A percentile compares a stretch with the other conserved stretches of the same genome.
phyloP scores from a whole-genome alignment of 148 eudicot genomes.

The Fagopyrum tataricum region DNA sequence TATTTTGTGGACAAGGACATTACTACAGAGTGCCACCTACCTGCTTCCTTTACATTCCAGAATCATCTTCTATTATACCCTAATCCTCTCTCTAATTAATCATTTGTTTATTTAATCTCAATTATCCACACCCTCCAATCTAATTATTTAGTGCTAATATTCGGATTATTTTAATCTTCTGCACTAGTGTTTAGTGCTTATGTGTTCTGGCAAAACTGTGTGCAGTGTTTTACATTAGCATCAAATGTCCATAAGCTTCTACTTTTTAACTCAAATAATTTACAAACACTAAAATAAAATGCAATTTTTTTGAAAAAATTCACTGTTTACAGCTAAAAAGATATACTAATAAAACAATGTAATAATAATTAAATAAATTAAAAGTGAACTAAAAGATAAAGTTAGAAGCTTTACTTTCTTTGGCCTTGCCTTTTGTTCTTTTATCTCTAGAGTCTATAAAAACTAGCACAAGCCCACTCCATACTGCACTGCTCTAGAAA shows the following conservation, averaged over 20 bases:
- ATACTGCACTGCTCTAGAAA: background rate
- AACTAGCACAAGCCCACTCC: background rate
- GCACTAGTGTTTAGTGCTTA: background rate
- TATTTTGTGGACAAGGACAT: constrained; percentile 1
- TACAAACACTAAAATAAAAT: no score
- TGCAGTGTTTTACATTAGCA: no score
- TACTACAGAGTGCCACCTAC: constrained; percentile 2
- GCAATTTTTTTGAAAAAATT: no score
- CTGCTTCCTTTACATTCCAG: background rate
- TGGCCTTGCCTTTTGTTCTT: background rate
- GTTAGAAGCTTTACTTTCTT: background rate
- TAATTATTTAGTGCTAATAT: background rate
- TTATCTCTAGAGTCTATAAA: constrained; percentile 10
- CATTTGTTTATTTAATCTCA: constrained; percentile 1
- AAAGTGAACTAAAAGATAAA: background rate
- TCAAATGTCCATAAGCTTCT: no score
- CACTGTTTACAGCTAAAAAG: background rate
- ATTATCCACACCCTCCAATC: background rate
- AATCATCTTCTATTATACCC: background rate
- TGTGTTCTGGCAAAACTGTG: background rate
- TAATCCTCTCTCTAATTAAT: background rate
- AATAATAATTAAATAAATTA: background rate
- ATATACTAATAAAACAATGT: background rate
- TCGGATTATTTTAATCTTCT: background rate
- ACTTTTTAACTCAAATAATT: no score